Evolutionary conservation across 2,329 filamentous ascomycete genomes (phyloP).

Genomic region (Ophiosphaerella narmari): DNA sequence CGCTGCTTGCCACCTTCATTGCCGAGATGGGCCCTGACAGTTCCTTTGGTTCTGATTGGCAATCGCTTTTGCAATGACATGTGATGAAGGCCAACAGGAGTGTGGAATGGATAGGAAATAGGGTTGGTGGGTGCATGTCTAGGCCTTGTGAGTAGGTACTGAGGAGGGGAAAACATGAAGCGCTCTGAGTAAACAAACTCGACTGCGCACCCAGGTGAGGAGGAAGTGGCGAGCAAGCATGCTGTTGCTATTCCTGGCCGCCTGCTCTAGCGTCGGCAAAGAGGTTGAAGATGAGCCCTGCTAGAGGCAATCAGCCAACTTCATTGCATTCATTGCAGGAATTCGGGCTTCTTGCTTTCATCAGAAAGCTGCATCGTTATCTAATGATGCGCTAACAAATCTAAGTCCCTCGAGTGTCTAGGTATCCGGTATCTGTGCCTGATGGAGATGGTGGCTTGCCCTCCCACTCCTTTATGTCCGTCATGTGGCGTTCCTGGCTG

Average conservation of each 20-base stretch:
- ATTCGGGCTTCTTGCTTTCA: no score
- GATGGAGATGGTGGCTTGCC: background rate
- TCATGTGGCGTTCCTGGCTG: constrained; percentile 12
- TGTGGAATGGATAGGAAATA: background rate
- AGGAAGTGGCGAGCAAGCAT: background rate
- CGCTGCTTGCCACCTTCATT: background rate
- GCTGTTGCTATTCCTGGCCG: background rate
- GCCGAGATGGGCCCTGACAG: background rate
- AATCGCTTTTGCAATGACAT: background rate
- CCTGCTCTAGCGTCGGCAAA: background rate
- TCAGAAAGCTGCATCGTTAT: no score
- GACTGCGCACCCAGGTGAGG: background rate
- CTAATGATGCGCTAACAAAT: no score
- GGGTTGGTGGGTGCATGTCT: background rate
- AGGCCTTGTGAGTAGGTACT: background rate
- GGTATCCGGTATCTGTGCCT: no score
- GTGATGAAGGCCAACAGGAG: background rate
- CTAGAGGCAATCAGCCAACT: background rate
- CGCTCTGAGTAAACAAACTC: background rate
- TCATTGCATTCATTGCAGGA: no score
- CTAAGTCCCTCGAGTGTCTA: no score
- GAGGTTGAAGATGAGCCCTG: no score
- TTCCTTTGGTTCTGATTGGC: constrained; percentile 1
- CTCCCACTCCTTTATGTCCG: background rate
- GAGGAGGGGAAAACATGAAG: background rate